Percentiles rank a stretch among this genome's conserved stretches.
Conservation (phyloP, 805 yeast genomes). For the Wickerhamomyces sydowiorum region DNA sequence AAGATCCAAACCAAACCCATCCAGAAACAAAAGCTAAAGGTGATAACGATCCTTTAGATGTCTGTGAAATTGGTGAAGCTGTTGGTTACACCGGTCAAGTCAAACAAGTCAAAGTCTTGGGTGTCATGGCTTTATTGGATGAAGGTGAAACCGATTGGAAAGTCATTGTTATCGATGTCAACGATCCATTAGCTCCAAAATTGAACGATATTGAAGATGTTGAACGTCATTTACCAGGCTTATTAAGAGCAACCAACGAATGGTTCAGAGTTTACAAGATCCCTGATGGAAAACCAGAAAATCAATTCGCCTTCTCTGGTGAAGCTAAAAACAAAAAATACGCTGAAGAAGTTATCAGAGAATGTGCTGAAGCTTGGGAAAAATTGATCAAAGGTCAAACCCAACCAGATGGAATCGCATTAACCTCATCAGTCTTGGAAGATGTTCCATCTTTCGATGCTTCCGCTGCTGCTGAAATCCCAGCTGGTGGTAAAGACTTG, state of each 20-base stretch:
- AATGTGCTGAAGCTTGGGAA: slow-evolving; percentile 84
- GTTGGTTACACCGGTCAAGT: slow-evolving; percentile 67
- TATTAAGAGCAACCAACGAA: slow-evolving; percentile 88
- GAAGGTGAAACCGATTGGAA: slow-evolving; percentile 92
- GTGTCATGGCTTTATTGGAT: slow-evolving; percentile 91
- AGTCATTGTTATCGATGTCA: slow-evolving; percentile 75
- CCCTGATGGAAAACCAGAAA: slow-evolving; percentile 97
- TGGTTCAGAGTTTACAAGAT: slow-evolving; percentile 98
- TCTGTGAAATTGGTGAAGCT: slow-evolving; percentile 72
- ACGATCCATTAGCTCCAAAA: slow-evolving; percentile 85
- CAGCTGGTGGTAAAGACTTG: slow-evolving; percentile 67
- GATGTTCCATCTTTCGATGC: slow-evolving; percentile 49
- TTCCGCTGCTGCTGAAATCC: slow-evolving; percentile 44
- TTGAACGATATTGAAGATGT: slow-evolving; percentile 90
- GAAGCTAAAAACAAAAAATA: slow-evolving; percentile 83
- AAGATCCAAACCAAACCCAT: slow-evolving; percentile 47
- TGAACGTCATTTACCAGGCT: slow-evolving; percentile 83
- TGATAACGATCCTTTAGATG: slow-evolving; percentile 85
- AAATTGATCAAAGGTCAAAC: slow-evolving; percentile 60
- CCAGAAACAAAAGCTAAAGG: slow-evolving; percentile 68
- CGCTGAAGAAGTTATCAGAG: slow-evolving; percentile 78
- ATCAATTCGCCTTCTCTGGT: slow-evolving; percentile 95
- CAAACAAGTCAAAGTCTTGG: slow-evolving; percentile 86
- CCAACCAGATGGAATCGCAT: slow-evolving; percentile 60
- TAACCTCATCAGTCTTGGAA: slow-evolving; percentile 70